phyloP scores from a whole-genome alignment of 768 basidiomycete species.

The Serendipita vermifera region DNA sequence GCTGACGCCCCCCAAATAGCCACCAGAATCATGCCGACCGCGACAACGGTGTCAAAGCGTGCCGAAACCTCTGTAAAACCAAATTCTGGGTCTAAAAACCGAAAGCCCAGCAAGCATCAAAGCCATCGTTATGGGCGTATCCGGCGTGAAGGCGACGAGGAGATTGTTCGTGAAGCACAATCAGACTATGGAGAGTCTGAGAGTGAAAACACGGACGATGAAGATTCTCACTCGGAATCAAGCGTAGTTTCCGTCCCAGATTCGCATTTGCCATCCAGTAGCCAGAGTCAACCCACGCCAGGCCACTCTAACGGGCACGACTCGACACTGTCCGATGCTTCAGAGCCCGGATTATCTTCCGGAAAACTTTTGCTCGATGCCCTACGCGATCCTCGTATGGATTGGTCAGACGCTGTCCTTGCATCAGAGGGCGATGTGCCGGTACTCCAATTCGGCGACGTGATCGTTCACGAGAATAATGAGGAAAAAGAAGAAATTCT shows the following conservation, averaged over 20 bases:
- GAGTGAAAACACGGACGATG: conserved; percentile 7
- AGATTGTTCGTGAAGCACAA: conserved; percentile 14
- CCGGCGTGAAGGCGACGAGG: conserved; percentile 14
- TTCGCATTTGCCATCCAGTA: background rate
- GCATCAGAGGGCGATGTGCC: conserved; percentile 41
- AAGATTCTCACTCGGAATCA: conserved; percentile 5
- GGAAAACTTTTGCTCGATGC: background rate
- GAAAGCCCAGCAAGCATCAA: background rate
- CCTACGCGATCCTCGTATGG: conserved; percentile 12
- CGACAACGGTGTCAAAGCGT: background rate
- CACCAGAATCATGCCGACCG: conserved; percentile 1
- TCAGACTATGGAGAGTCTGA: background rate
- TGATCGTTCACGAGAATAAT: conserved; percentile 23
- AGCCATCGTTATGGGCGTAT: conserved; percentile 6
- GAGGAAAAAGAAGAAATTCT: conserved; percentile 16
- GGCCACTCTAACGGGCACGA: background rate
- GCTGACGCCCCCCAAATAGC: background rate
- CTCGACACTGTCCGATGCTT: background rate
- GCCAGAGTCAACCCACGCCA: background rate
- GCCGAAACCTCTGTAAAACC: background rate
- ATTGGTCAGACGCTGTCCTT: conserved; percentile 13
- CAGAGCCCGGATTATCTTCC: background rate
- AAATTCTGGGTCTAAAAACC: background rate
- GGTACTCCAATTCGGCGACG: conserved; percentile 67
- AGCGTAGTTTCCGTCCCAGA: background rate